phyloP scores from a whole-genome alignment of 2,329 filamentous ascomycete genomes.

The Colletotrichum eremochloae region DNA sequence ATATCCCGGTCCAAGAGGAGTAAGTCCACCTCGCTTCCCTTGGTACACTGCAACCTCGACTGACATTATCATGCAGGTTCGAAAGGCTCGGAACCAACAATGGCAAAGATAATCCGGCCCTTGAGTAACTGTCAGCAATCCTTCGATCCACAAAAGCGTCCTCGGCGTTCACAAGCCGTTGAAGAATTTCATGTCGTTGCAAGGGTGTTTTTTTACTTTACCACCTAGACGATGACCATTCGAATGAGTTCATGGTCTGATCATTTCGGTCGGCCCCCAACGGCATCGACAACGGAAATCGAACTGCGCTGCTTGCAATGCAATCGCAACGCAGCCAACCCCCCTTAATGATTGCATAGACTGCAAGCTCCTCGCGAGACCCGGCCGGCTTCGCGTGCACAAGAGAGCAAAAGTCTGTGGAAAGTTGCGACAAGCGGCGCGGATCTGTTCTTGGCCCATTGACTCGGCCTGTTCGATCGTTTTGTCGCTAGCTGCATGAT shows the following conservation, averaged over 20 bases:
- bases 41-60: conserved; percentile 34
- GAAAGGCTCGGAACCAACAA: conserved; percentile 38
- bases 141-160: conserved; percentile 38
- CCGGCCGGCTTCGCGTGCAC: neutral
- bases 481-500: conserved; percentile 28
- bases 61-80: conserved; percentile 37
- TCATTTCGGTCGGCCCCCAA: conserved; percentile 27
- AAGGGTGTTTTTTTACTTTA: conserved; percentile 8
- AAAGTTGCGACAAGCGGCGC: conserved; percentile 12
- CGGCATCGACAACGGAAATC: neutral
- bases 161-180: conserved; percentile 38
- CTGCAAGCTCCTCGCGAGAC: conserved; percentile 16
- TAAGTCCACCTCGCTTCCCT: conserved; percentile 7
- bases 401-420: neutral
- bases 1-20: conserved; percentile 35
- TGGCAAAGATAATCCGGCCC: conserved; percentile 29
- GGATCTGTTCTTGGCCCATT: conserved; percentile 15
- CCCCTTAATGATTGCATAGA: neutral
- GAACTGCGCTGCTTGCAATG: conserved; percentile 5
- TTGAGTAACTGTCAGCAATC: conserved; percentile 30
- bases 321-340: conserved; percentile 11
- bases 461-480: conserved; percentile 25
- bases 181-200: conserved; percentile 40
- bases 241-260: conserved; percentile 7
- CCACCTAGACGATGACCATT: conserved; percentile 6